phyloP scores from a whole-genome alignment of 2,329 filamentous ascomycete genomes.

The Fusarium mundagurra region DNA sequence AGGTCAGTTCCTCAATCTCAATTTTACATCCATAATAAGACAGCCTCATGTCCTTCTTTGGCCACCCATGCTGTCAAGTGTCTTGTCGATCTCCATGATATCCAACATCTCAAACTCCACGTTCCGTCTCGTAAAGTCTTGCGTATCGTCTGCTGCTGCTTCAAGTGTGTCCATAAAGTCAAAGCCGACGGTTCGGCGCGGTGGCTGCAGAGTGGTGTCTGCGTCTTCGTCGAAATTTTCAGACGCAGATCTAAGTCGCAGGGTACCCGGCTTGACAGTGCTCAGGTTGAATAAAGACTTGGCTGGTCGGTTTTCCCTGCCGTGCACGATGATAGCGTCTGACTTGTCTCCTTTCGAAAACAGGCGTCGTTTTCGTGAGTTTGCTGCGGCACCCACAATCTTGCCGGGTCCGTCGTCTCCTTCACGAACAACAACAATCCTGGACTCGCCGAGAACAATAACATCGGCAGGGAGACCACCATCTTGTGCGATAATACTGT shows the following conservation, averaged over 20 bases:
- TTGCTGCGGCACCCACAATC: slow-evolving; percentile 53
- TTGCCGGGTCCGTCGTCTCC: slow-evolving; percentile 59
- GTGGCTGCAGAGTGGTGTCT: slow-evolving; percentile 39
- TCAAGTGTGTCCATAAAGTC: slow-evolving; percentile 62
- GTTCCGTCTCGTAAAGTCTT: slow-evolving; percentile 61
- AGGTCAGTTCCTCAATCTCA: slow-evolving; percentile 18
- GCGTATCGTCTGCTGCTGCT: slow-evolving; percentile 62
- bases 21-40: slow-evolving; percentile 50
- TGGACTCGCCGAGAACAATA: slow-evolving; percentile 64
- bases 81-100: slow-evolving; percentile 72
- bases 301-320: slow-evolving; percentile 50
- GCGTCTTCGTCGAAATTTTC: slow-evolving; percentile 40
- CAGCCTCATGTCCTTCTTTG: slow-evolving; percentile 56
- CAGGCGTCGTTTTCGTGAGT: slow-evolving; percentile 47
- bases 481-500: slow-evolving; percentile 40
- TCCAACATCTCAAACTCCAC: slow-evolving; percentile 71
- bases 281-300: slow-evolving; percentile 63
- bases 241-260: slow-evolving; percentile 46
- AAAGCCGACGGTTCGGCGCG: slow-evolving; percentile 53
- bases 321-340: slow-evolving; percentile 66
- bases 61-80: slow-evolving; percentile 65
- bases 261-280: slow-evolving; percentile 53
- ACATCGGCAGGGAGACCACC: slow-evolving; percentile 62
- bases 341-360: slow-evolving; percentile 54
- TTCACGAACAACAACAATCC: slow-evolving; percentile 64